Percentiles rank a stretch among this genome's conserved stretches.
These are phyloP conservation scores for Kazachstania africana DNA, from an alignment of 805 yeast species.

Conservation along the genomic window DNA sequence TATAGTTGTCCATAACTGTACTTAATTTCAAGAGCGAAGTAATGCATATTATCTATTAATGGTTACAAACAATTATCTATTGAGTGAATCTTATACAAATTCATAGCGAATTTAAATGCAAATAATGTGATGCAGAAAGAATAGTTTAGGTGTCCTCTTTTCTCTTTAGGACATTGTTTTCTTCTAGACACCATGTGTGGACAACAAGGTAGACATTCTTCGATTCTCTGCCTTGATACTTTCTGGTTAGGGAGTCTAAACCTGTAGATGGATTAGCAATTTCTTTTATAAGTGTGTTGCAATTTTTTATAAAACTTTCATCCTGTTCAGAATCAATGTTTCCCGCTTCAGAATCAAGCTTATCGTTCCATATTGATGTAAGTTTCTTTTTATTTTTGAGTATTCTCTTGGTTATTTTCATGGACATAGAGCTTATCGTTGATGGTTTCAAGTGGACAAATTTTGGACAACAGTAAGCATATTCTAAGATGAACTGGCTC, in stretches of 20 bases:
- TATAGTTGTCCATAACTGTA: too few species aligned
- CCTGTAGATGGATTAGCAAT: constrained; percentile 21
- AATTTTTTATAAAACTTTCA: constrained; percentile 9
- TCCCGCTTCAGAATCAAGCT: constrained; percentile 18
- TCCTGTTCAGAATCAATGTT: constrained; percentile 14
- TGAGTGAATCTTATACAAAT: too few species aligned
- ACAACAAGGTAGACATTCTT: too few species aligned
- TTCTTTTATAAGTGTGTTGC: constrained; percentile 17
- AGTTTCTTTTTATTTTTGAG: constrained; percentile 11
- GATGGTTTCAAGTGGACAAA: constrained; percentile 69
- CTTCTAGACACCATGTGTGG: too few species aligned
- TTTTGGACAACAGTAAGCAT: constrained; percentile 61
- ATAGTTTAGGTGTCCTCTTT: too few species aligned
- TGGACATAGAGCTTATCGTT: constrained; percentile 69
- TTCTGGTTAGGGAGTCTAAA: constrained; percentile 16
- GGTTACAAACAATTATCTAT: too few species aligned
- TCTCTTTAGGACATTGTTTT: too few species aligned
- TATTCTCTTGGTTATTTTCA: constrained; percentile 66
- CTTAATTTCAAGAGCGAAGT: too few species aligned
- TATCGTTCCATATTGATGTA: constrained; percentile 12
- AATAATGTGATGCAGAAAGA: too few species aligned
- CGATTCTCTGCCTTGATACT: too few species aligned
- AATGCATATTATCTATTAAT: too few species aligned
- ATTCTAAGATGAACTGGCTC: constrained; percentile 73
- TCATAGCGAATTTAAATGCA: too few species aligned